Evolutionary conservation across 345 rosid genomes (phyloP).

Genomic region (Euphorbia peplus): DNA sequence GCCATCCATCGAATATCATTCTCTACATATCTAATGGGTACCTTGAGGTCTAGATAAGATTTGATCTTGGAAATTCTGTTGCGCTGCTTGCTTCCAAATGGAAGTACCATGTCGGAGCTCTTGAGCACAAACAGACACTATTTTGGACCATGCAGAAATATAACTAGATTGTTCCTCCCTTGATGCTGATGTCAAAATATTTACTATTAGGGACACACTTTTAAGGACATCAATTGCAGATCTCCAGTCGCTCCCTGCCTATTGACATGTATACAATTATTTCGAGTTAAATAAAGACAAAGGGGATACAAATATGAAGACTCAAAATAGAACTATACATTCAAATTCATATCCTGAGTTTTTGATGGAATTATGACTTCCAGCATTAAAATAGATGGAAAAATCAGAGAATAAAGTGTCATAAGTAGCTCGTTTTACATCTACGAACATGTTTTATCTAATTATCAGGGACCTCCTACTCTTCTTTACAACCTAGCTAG

Average conservation of each 20-base stretch:
- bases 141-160: slow-evolving; percentile 57
- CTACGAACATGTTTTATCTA: not conserved
- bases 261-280: slow-evolving; percentile 21
- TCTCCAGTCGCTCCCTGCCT: slow-evolving; percentile 66
- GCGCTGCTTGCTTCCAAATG: slow-evolving; percentile 63
- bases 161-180: slow-evolving; percentile 49
- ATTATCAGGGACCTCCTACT: not conserved
- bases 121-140: slow-evolving; percentile 56
- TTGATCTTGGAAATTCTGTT: slow-evolving; percentile 44
- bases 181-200: slow-evolving; percentile 59
- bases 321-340: not conserved
- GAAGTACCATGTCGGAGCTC: slow-evolving; percentile 76
- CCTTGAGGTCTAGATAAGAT: slow-evolving; percentile 57
- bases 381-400: not conserved
- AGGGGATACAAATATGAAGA: not conserved
- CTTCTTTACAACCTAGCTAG: not conserved
- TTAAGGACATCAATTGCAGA: slow-evolving; percentile 56
- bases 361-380: not conserved
- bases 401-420: not conserved
- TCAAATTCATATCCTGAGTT: not conserved
- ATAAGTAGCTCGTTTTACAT: not conserved
- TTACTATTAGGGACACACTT: slow-evolving; percentile 40
- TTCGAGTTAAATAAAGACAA: slow-evolving; percentile 6
- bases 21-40: slow-evolving; percentile 19
- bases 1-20: not conserved